Evolutionary conservation across 345 rosid species (phyloP).

Genomic region (Populus alba): DNA sequence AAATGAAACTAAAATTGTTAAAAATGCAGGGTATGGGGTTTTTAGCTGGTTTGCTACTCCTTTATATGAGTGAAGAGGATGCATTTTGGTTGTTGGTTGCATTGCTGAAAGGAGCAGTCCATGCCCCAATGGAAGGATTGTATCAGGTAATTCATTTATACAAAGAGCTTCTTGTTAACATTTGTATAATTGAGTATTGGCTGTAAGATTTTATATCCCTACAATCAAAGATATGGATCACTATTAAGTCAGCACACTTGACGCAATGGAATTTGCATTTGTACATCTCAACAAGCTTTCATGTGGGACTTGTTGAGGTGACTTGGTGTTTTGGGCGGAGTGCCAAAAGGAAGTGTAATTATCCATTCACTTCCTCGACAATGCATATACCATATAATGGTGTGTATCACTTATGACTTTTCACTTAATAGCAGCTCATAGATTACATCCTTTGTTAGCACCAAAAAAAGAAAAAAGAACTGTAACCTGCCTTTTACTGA

Average conservation of each 20-base stretch:
- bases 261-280: not conserved
- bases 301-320: not conserved
- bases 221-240: not conserved
- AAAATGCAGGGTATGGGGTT: conserved; percentile 93
- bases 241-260: not conserved
- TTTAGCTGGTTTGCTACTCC: conserved; percentile 85
- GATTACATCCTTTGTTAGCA: not conserved
- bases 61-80: conserved; percentile 98
- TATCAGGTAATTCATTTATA: conserved; percentile 58
- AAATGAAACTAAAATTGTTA: conserved; percentile 10
- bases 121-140: conserved; percentile 96
- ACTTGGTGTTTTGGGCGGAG: not conserved
- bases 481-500: not conserved
- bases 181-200: not conserved
- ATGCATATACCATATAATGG: not conserved
- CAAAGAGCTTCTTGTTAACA: not conserved
- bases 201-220: not conserved
- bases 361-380: not conserved
- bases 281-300: not conserved
- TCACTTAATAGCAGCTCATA: not conserved
- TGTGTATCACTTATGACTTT: not conserved
- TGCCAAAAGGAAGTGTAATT: not conserved
- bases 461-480: not conserved
- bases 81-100: conserved; percentile 98
- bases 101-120: conserved; percentile 91